phyloP scores from a whole-genome alignment of 2,329 filamentous ascomycete genomes.

The Tolypocladium guangdongense region DNA sequence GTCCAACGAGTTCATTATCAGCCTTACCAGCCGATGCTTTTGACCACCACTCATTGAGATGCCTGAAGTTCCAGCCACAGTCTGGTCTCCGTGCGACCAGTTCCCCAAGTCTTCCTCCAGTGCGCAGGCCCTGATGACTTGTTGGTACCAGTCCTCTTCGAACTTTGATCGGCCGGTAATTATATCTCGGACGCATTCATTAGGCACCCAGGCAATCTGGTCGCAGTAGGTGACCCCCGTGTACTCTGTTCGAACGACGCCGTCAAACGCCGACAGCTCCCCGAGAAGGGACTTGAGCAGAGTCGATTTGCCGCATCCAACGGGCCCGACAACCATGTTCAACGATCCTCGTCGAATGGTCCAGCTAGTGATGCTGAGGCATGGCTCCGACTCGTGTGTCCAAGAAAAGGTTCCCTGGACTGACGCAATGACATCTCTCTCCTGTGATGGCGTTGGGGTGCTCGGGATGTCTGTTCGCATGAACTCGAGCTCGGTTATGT shows the following conservation, averaged over 20 bases:
- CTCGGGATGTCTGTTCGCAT: not conserved
- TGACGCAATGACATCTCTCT: not conserved
- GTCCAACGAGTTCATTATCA: rapidly evolving
- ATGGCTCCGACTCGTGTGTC: not conserved
- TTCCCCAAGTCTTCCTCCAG: not conserved
- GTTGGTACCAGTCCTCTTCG: not conserved
- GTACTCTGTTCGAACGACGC: not conserved
- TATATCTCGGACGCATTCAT: not conserved
- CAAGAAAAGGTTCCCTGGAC: not conserved
- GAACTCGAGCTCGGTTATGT: not conserved
- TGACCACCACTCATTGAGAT: not conserved
- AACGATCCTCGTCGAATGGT: not conserved
- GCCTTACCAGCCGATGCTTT: not conserved
- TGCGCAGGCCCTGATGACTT: not conserved
- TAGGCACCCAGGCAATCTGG: not conserved
- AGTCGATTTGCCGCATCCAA: not conserved
- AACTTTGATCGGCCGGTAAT: not conserved
- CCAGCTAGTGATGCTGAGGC: not conserved
- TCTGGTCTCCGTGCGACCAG: not conserved
- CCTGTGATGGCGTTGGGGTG: not conserved
- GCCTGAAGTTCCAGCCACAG: not conserved
- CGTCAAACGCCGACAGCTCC: not conserved
- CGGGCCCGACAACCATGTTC: not conserved
- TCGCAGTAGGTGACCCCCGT: not conserved
- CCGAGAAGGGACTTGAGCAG: not conserved